Evolutionary conservation across 1,284 basidiomycete genomes (phyloP), one percentile per base, ranked within the genome.

Genomic region (Neotropicomus parvogracilis): DNA sequence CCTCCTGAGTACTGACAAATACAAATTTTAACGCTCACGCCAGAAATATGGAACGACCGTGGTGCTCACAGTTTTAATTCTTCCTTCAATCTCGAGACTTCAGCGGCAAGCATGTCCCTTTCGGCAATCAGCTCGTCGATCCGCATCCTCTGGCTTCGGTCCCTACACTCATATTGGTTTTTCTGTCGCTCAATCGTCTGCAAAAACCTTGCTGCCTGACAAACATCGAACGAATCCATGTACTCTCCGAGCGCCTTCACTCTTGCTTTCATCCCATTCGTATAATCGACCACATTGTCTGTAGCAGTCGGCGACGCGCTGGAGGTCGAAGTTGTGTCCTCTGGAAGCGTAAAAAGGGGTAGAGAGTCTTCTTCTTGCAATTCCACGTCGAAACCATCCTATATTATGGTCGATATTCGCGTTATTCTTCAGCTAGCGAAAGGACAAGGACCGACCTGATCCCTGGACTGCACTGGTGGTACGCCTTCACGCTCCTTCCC

Each of bases 201-300:
- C 43, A 62, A 32, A 8, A 29, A 4, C 12, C 46, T 56, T 19
- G 24, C 41, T 2, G 63, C 62, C 27, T 56, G 46, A 3, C 24
- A 24, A 20, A 62, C 33, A 28, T 62, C 55, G 41, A 66, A 64
- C 29, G 60, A 62, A 13, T 59, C 45, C 62, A 66, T 57, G 35
- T 62, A 62, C 41, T 63, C 60, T 1, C 45, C 46, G 31, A 62
- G 55, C 3, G 44, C 55, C 44, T 60, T 65, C 40, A 64, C 49
- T 38, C 62, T 59, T 13, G 12, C 48, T 40, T 49, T 66, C 38
- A 63, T 26, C 12, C 63, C 63, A 10, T 54, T 46, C 1, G 46
- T 44, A 13, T 59, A 62, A 36, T 62, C 60, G 4, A 64, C 44
- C 31, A 64, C 50, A 14, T 64, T 64, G 12, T 66, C 60, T 5